These are phyloP conservation scores for Acanthochlamys bracteata DNA, from an alignment of 106 monocot species.

Conservation along the genomic window DNA sequence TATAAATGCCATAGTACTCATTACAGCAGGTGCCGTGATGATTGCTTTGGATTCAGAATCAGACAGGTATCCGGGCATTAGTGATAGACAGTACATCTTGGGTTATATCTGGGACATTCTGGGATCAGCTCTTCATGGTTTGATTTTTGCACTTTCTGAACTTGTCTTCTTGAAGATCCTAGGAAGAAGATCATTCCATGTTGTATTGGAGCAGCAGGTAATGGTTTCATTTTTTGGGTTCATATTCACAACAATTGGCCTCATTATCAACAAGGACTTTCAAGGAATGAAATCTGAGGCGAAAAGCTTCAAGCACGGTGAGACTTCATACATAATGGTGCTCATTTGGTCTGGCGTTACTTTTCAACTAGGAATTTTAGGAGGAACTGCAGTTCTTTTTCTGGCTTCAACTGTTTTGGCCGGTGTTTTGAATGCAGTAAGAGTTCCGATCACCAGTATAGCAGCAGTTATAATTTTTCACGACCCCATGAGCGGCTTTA, in stretches of 20 bases:
- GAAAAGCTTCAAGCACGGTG: slow-evolving; percentile 40
- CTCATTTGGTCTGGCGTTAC: slow-evolving; percentile 72
- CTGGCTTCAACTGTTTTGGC: slow-evolving; percentile 90
- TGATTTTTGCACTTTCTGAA: slow-evolving; percentile 95
- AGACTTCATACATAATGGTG: slow-evolving; percentile 56
- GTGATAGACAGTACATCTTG: slow-evolving; percentile 44
- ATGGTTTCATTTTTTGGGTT: slow-evolving; percentile 82
- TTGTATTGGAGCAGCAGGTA: slow-evolving; percentile 80
- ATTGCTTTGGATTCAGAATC: slow-evolving; percentile 72
- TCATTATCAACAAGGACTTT: slow-evolving; percentile 46
- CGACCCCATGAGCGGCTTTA: slow-evolving; percentile 93
- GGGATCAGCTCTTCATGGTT: slow-evolving; percentile 88
- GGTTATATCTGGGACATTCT: slow-evolving; percentile 71
- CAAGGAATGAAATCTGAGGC: slow-evolving; percentile 58
- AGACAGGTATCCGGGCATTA: slow-evolving; percentile 60
- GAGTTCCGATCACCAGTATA: slow-evolving; percentile 79
- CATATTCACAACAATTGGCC: slow-evolving; percentile 65
- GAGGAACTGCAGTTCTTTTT: slow-evolving; percentile 71
- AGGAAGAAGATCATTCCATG: slow-evolving; percentile 76
- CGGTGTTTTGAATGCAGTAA: slow-evolving; percentile 85
- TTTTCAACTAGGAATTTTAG: slow-evolving; percentile 84
- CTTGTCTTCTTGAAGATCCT: slow-evolving; percentile 59
- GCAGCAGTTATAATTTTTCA: slow-evolving; percentile 71
- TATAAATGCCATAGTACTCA: slow-evolving; percentile 71
- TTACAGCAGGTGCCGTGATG: slow-evolving; percentile 57